Evolutionary conservation across 2,329 filamentous ascomycete genomes (phyloP), one percentile per base, ranked within the genome.

Genomic region (Tolypocladium inflatum): DNA sequence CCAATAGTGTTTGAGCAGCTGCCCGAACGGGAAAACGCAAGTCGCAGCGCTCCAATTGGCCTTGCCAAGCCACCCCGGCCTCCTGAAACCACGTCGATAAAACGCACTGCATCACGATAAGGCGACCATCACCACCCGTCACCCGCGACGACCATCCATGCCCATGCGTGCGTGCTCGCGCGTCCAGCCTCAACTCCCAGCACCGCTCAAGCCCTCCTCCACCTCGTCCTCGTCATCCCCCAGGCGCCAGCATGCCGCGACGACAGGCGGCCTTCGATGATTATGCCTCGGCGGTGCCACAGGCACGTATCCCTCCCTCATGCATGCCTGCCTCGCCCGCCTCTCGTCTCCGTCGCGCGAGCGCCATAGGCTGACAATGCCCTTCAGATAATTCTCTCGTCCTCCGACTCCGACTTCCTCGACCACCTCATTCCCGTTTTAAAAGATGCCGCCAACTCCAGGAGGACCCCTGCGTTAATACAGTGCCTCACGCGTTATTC

Each of bases 381-480:
- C 17, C 42, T 54, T 30, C 51, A 99, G 91, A 95, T 97, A 64
- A 92, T 97, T 61, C 85, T 96, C 65, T 91, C 93, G 2, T 89
- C 91, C 15, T 91, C 92, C 26, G 93, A 97, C 68, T 83, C 88
- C 55, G 94, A 99, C 67, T 97, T 97, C 68, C 85, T 99, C 62
- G 94, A 97, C 71, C 93, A 97, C 69, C 78, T 99, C 55, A 96
- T 97, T 54, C 93, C 92, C 11, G 89, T 95, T 2, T 86, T 99
- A 62, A 94, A 91, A 77, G 93, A 97, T 81, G 91, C 90, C 64
- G 85, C 90, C 61, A 80, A 85, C 66, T 86, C 89, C 57, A 87
- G 89, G 69, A 82, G 89, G 67, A 87, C 87, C 8, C 80, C 80
- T 43, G 84, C 86, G 59, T 81, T 99, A 45, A 84, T 91, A 54